These are phyloP conservation scores for Eimeria mitis DNA, from an alignment of 169 alveolate genomes.

Conservation along the genomic window DNA sequence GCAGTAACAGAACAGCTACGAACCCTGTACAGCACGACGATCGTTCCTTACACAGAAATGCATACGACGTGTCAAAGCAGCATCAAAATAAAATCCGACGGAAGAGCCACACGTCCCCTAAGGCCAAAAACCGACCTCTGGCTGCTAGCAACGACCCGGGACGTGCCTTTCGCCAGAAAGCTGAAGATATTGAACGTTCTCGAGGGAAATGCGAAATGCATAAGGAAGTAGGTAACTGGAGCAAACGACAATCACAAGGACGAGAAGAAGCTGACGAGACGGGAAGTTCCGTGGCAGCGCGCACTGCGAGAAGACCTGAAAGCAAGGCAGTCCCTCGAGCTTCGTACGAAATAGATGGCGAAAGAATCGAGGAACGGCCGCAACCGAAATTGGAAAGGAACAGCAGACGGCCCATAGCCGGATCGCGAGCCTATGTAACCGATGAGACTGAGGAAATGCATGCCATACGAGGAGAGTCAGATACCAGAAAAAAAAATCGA, in stretches of 20 bases:
- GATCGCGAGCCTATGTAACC: not conserved
- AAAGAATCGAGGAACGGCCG: not conserved
- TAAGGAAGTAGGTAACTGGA: not conserved
- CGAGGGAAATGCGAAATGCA: not conserved
- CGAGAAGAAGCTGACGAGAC: not conserved
- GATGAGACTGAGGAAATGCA: not conserved
- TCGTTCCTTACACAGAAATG: not conserved
- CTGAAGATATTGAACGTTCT: not conserved
- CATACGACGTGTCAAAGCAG: not conserved
- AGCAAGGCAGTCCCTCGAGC: not conserved
- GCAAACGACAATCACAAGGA: not conserved
- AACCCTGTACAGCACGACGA: not conserved
- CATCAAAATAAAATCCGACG: not conserved
- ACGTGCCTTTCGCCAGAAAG: not conserved
- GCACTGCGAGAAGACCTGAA: not conserved
- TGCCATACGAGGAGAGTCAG: not conserved
- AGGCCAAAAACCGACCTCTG: not conserved
- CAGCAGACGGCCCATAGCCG: not conserved
- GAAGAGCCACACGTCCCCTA: not conserved
- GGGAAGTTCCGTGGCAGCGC: not conserved
- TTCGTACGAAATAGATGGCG: not conserved
- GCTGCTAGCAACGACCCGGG: not conserved
- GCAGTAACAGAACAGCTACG: not conserved
- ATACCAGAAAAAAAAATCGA: not conserved
- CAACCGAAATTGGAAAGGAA: not conserved